These are phyloP conservation scores for Tetrahymena thermophila DNA, from an alignment of 73 alveolate genomes.

Conservation along the genomic window DNA sequence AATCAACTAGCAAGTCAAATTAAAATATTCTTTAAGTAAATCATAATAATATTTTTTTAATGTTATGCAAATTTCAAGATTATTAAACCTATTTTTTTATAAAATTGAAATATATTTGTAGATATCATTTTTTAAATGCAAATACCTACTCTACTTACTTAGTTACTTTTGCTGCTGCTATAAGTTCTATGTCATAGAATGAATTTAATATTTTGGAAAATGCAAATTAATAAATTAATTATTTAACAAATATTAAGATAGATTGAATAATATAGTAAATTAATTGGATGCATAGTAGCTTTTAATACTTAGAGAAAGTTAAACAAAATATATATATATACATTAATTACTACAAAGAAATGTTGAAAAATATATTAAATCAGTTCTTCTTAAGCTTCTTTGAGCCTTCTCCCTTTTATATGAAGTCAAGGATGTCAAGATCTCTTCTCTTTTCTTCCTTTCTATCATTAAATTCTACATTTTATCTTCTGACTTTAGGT, in stretches of 20 bases:
- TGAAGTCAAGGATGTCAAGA: slow-evolving; percentile 19
- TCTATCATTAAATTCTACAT: neutral
- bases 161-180: neutral
- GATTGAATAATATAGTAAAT: neutral
- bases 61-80: too few relatives aligned
- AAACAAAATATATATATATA: neutral
- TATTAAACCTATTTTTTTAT: too few relatives aligned
- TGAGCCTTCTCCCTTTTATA: slow-evolving; percentile 7
- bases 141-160: too few relatives aligned
- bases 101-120: too few relatives aligned
- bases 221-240: neutral
- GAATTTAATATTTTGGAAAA: neutral
- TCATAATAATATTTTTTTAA: too few relatives aligned
- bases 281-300: neutral
- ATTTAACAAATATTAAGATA: too few relatives aligned
- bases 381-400: neutral
- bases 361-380: neutral
- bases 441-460: slow-evolving; percentile 26
- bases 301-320: neutral
- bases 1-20: too few relatives aligned
- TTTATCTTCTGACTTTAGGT: slow-evolving; percentile 22
- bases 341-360: neutral
- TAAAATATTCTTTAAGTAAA: too few relatives aligned
- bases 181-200: neutral
- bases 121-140: too few relatives aligned